Conservation (phyloP, 1,284 basidiomycete species). For the Austroboletus olivaceoglutinosus region DNA sequence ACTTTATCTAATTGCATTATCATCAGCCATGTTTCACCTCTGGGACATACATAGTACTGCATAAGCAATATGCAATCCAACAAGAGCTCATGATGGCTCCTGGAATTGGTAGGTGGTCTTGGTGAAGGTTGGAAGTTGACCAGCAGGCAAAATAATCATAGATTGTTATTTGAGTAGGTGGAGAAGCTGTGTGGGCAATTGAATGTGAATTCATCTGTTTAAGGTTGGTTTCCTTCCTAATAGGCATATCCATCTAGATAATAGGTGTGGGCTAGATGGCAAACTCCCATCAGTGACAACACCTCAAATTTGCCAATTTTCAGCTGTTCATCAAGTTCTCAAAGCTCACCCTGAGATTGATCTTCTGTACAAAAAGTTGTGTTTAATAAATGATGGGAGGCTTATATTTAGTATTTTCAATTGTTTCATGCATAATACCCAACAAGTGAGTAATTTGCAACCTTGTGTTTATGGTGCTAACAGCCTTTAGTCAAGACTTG, state of each 20-base stretch:
- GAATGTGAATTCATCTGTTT: slow-evolving; percentile 73
- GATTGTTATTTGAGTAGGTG: slow-evolving; percentile 71
- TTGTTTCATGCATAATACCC: slow-evolving; percentile 63
- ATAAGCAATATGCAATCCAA: slow-evolving; percentile 58
- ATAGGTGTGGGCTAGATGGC: slow-evolving; percentile 52
- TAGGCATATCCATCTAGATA: background rate
- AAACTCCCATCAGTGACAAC: slow-evolving; percentile 62
- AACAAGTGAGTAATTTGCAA: slow-evolving; percentile 49
- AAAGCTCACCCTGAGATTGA: slow-evolving; percentile 84
- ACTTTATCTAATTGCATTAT: slow-evolving; percentile 82
- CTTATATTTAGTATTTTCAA: slow-evolving; percentile 61
- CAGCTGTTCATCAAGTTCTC: slow-evolving; percentile 82
- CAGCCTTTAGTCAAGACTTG: slow-evolving; percentile 45
- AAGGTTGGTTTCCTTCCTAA: slow-evolving; percentile 41
- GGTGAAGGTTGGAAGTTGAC: slow-evolving; percentile 80
- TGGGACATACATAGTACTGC: slow-evolving; percentile 70
- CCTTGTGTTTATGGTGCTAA: slow-evolving; percentile 7
- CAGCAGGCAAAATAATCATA: slow-evolving; percentile 61
- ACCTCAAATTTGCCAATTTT: slow-evolving; percentile 83
- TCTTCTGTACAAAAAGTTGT: slow-evolving; percentile 57
- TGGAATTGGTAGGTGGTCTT: slow-evolving; percentile 69
- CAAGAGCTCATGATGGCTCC: slow-evolving; percentile 67
- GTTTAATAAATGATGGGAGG: slow-evolving; percentile 36
- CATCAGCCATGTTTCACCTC: slow-evolving; percentile 64
- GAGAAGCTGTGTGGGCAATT: slow-evolving; percentile 73